Evolutionary conservation across 2,329 filamentous ascomycete species (phyloP), one percentile per base, ranked within the genome.

Genomic region (Elsinoe necatrix): DNA sequence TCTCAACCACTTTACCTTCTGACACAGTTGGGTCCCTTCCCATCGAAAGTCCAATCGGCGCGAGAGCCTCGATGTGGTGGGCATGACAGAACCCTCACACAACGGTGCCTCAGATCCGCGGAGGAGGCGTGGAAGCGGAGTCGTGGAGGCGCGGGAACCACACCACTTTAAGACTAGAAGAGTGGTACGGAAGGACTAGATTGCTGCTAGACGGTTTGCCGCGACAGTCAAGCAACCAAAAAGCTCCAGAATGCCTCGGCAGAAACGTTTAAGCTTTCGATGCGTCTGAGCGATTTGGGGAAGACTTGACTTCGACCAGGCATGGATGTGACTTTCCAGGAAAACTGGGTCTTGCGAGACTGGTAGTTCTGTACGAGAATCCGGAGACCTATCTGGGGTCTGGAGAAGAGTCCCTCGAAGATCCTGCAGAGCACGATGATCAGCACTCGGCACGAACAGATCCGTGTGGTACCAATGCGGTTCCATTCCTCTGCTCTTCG

Each of bases 111-210:
- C 43, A 34, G 45, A 31, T 50, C 18, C 43, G 43, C n/a, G 27
- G 23, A 48, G 43, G 21, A n/a, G 21, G 43, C 43, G 43, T 48
- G 6, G 25, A 48, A 29, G 43, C 21, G 43, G 43, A 48, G 23
- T n/a, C 21, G 43, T 48, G 43, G 43, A 29, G 43, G 27, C 21
- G 23, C 23, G 23, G 23, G 27, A 16, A 29, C 27, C 23, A 48
- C 25, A 16, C 43, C 27, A 48, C 7, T 23, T 23, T 23, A 18
- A 43, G 41, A 43, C 41, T 43, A 43, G 41, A 9, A 43, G 18
- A 11, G 41, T 43, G 41, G 41, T 23, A 43, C 41, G 41, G 41
- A n/a, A 48, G 43, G 43, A 48, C 43, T 48, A 29, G 43, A 29
- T n/a, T 23, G 43, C 12, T 34, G 43, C 27, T 29, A 31, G 43